A percentile compares a stretch with the other conserved stretches of the same genome.
Evolutionary conservation across 768 basidiomycete species (phyloP).

Genomic region (Macrolepiota albuminosa): DNA sequence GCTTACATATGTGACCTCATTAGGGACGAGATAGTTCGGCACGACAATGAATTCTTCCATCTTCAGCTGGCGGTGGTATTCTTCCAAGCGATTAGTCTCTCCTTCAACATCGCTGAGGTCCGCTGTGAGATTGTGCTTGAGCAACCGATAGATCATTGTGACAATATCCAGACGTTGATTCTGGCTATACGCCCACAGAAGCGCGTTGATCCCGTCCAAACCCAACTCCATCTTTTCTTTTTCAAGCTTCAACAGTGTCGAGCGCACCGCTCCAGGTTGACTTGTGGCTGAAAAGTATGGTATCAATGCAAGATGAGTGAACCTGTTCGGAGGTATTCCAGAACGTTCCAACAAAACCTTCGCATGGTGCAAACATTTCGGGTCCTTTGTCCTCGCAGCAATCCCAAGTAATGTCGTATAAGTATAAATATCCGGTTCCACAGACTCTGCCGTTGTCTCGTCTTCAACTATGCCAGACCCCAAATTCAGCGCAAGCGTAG

Average conservation of each 20-base stretch:
- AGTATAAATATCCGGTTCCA: constrained; percentile 61
- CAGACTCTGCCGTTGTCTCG: constrained; percentile 13
- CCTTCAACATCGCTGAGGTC: constrained; percentile 28
- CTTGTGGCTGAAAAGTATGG: constrained; percentile 45
- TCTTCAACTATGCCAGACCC: constrained; percentile 11
- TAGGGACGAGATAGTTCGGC: constrained; percentile 41
- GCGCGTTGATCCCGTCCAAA: constrained; percentile 64
- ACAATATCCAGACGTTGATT: constrained; percentile 52
- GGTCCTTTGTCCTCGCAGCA: constrained; percentile 48
- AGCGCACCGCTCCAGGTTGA: constrained; percentile 50
- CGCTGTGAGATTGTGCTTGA: constrained; percentile 48
- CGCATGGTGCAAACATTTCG: constrained; percentile 44
- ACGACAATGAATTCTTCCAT: constrained; percentile 44
- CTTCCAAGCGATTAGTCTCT: constrained; percentile 21
- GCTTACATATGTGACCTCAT: constrained; percentile 61
- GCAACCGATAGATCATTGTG: constrained; percentile 54
- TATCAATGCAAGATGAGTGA: constrained; percentile 59
- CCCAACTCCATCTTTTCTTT: constrained; percentile 48
- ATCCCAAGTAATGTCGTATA: constrained; percentile 64
- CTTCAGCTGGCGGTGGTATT: constrained; percentile 31
- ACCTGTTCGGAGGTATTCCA: constrained; percentile 50
- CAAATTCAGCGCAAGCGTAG: constrained; percentile 18
- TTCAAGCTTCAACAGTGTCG: constrained; percentile 48
- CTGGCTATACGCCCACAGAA: constrained; percentile 63
- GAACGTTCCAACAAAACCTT: constrained; percentile 49